Evolutionary conservation across 83 land plant species (phyloP).

Genomic region (Picea abies): DNA sequence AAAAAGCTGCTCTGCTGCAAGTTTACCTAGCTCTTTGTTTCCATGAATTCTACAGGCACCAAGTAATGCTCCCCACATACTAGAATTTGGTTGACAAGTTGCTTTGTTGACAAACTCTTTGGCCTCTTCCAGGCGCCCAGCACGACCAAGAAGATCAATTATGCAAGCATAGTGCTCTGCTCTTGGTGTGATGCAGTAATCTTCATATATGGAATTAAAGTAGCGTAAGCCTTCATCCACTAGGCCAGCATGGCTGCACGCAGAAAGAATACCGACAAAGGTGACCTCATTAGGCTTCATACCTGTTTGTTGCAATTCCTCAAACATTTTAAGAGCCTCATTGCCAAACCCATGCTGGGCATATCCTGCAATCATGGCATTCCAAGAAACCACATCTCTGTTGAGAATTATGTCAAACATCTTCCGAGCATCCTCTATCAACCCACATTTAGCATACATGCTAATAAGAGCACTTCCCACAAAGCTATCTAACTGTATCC

Average conservation of each 20-base stretch:
- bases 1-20: slow-evolving; percentile 7
- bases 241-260: slow-evolving; percentile 6
- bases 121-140: slow-evolving; percentile 14
- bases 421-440: not conserved
- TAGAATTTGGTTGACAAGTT: slow-evolving; percentile 5
- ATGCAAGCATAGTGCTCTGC: slow-evolving; percentile 15
- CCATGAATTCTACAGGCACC: slow-evolving; percentile 15
- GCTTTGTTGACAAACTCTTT: not conserved
- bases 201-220: slow-evolving; percentile 1
- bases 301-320: not conserved
- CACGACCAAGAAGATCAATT: slow-evolving; percentile 15
- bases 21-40: not conserved
- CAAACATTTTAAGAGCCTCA: slow-evolving; percentile 5
- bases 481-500: not conserved
- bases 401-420: not conserved
- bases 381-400: slow-evolving; percentile 7
- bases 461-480: slow-evolving; percentile 13
- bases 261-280: not conserved
- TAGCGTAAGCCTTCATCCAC: slow-evolving; percentile 1
- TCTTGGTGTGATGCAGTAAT: not conserved
- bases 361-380: slow-evolving; percentile 14
- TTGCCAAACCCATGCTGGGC: slow-evolving; percentile 11
- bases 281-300: slow-evolving; percentile 13
- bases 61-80: slow-evolving; percentile 15
- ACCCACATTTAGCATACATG: slow-evolving; percentile 9